Base-by-base conservation (phyloP, 306 rosid genomes). In the Citrullus colocynthis region DNA sequence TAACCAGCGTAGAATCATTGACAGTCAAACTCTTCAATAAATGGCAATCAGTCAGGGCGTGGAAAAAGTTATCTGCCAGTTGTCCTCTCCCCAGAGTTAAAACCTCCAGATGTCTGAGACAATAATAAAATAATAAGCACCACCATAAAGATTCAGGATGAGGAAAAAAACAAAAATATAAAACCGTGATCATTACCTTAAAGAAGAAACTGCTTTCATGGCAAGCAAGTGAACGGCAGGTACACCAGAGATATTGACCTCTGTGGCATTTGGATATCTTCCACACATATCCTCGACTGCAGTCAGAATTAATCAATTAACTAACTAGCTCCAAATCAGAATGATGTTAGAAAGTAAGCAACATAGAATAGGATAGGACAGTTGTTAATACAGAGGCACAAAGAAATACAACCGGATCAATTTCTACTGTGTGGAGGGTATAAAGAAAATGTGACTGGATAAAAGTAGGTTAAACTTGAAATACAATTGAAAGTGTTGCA, bases 211-310 rank as follows among this genome's bases (percentile, higher is more conserved):
- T 32, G 99, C 97, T 82, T 82, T 89, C 98, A 92, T 88, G 52
- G 87, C 94, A 79, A 96, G 93, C 79, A 80, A 73, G 76, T 85
- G 89, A 60, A 91, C 84, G 44, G 87, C 20, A 79, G 89, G 89
- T 75, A 81, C 82, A 70, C 97, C 96, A 75, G 93, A 88, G 78
- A 96, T 83, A 81, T 89, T 92, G 83, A 96, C 84, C 73, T 89
- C 93, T 59, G 97, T 91, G 39, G 98, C 99, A 86, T 91, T 96
- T 14, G 99, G 99, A 87, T 96, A 96, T 58, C 98, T 92, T 80
- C 88, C 86, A 85, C 99, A 92, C 91, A 96, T 88, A 85, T 92
- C 94, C 85, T 89, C 99, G 84, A 96, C 99, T 96, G 90, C 69
- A 86, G 74, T 81, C 59, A 44, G 62, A 85, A 28, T 62, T 16